A percentile compares a stretch with the other conserved stretches of the same genome.
These are phyloP conservation scores for Zygoascus ofunaensis DNA, from an alignment of 805 yeast genomes.

Conservation along the genomic window DNA sequence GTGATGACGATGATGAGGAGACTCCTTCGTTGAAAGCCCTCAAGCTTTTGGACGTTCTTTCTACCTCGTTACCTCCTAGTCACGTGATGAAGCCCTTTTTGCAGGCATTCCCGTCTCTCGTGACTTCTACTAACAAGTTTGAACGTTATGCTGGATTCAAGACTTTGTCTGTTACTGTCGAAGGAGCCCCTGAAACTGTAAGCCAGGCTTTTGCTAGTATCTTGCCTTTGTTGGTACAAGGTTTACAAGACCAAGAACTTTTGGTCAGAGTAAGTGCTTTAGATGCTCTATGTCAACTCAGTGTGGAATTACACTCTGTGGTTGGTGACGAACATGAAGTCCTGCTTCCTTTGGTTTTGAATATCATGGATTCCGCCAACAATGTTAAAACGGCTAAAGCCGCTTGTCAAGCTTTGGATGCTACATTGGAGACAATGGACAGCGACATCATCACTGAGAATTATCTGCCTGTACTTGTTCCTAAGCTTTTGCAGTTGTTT, in stretches of 20 bases:
- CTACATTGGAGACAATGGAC: conserved; percentile 83
- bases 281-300: conserved; percentile 66
- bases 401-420: conserved; percentile 87
- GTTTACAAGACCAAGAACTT: conserved; percentile 66
- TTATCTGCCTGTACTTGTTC: conserved; percentile 84
- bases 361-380: conserved; percentile 77
- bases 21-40: conserved; percentile 70
- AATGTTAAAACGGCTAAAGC: conserved; percentile 77
- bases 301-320: conserved; percentile 74
- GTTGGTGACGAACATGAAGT: conserved; percentile 77
- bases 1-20: conserved; percentile 88
- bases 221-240: conserved; percentile 61
- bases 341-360: conserved; percentile 77
- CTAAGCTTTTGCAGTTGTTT: conserved; percentile 77
- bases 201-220: conserved; percentile 66
- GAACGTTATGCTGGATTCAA: conserved; percentile 83
- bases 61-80: conserved; percentile 82
- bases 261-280: conserved; percentile 81
- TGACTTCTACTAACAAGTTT: conserved; percentile 50
- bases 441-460: conserved; percentile 68
- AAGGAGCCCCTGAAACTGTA: conserved; percentile 92
- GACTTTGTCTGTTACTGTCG: conserved; percentile 71
- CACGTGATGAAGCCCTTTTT: conserved; percentile 80
- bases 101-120: conserved; percentile 41
- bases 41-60: conserved; percentile 66